Evolutionary conservation across 495 filamentous ascomycete genomes (phyloP).

Genomic region (Hypoxylon subgilvum): DNA sequence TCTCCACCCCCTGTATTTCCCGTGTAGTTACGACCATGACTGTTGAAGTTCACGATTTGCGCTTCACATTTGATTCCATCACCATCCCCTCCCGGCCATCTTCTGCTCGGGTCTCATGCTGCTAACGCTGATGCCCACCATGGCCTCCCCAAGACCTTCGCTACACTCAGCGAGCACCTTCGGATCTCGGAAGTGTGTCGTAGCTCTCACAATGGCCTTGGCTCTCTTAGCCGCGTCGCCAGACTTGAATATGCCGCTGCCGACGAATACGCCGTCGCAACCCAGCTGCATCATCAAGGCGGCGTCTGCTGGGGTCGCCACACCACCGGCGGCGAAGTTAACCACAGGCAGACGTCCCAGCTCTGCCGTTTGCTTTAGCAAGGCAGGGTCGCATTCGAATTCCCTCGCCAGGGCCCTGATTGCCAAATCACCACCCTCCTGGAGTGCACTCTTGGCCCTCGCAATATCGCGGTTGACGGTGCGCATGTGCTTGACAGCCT

Average conservation of each 20-base stretch:
- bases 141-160: constrained; percentile 87
- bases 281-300: constrained; percentile 99
- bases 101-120: constrained; percentile 76
- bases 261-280: constrained; percentile 97
- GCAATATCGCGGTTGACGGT: constrained; percentile 85
- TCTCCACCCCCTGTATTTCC: not conserved
- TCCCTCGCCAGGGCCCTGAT: constrained; percentile 81
- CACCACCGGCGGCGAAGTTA: constrained; percentile 97
- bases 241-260: constrained; percentile 95
- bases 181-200: constrained; percentile 86
- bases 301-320: constrained; percentile 95
- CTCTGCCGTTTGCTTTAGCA: constrained; percentile 85
- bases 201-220: constrained; percentile 91
- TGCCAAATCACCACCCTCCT: constrained; percentile 65
- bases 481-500: constrained; percentile 95
- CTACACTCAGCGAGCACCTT: constrained; percentile 86
- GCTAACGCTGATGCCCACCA: constrained; percentile 89
- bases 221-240: constrained; percentile 87
- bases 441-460: constrained; percentile 68
- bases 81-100: constrained; percentile 76
- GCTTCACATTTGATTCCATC: not conserved
- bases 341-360: constrained; percentile 91
- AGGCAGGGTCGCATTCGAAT: constrained; percentile 72
- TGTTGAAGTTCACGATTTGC: constrained; percentile 19
- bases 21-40: not conserved